Base-by-base conservation (phyloP, 2,329 filamentous ascomycete genomes). In the Penicillium crustosum region DNA sequence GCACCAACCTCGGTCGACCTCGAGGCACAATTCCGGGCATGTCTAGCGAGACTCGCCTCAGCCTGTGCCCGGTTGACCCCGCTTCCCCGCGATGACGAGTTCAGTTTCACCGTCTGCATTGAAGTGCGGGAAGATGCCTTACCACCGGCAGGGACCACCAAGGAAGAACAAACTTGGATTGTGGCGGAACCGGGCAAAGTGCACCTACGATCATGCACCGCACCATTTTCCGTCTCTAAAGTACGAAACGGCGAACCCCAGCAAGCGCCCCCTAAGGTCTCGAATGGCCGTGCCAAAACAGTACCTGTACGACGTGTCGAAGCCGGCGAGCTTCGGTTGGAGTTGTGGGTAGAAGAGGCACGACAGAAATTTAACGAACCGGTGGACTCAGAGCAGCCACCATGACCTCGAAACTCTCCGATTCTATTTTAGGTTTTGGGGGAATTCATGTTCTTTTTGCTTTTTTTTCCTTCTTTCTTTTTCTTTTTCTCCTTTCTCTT, bases 341-440 rank as follows among this genome's bases (percentile, higher is more conserved):
- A 90, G 70, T 79, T 86, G 57, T 90, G 86, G 87, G 82, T 89
- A 55, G 88, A 90, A 73, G 86, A 89, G 68, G 82, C 82, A 57
- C 79, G 77, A 61, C 78, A 79, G 53, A 86, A 86, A 68, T 78
- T 79, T 60, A 73, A 73, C 60, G 74, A 79, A 65, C 72, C 72
- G 58, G 68, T 73, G 64, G 69, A 74, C 44, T 71, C 73, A 52
- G 73, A 74, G 60, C 68, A 73, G 61, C 69, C 72, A 41, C 64
- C 69, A 62, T 75, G 67, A 74, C 69, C 53, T 58, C 45, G 49
- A 48, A 52, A 56, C 51, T 54, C 27, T 55, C 42, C 57, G 52
- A 56, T 53, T 55, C 58, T 55, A 50, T 65, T 57, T 59, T 57
- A 59, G 51, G 45, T 50, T 55, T 57, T 39, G 43, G 52, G 50